These are phyloP conservation scores for Grosmannia penicillata DNA, from an alignment of 2,329 filamentous ascomycete species.

Conservation along the genomic window DNA sequence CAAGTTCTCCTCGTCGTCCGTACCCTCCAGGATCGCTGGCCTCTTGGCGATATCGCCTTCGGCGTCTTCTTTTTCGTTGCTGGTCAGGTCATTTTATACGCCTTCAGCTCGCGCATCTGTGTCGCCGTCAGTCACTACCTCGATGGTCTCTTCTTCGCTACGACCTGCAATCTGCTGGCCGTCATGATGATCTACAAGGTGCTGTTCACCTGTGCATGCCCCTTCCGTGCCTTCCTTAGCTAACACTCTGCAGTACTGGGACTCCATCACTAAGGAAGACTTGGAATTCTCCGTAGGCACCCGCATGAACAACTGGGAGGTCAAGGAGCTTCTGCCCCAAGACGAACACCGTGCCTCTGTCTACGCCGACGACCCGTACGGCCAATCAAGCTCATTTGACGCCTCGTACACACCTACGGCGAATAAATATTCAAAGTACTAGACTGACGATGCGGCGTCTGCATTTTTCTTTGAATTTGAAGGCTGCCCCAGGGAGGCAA, in stretches of 20 bases:
- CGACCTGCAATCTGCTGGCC: slow-evolving; percentile 78
- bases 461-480: too few species aligned
- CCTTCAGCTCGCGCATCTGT: slow-evolving; percentile 76
- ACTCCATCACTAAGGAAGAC: slow-evolving; percentile 96
- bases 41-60: slow-evolving; percentile 79
- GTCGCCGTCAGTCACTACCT: slow-evolving; percentile 76
- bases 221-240: not conserved
- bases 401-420: slow-evolving; percentile 30
- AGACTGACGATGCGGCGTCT: not conserved
- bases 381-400: slow-evolving; percentile 39
- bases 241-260: slow-evolving; percentile 70
- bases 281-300: slow-evolving; percentile 95
- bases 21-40: slow-evolving; percentile 91
- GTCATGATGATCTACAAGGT: slow-evolving; percentile 99
- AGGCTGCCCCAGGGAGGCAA: too few species aligned
- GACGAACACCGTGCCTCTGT: slow-evolving; percentile 62
- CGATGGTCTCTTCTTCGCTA: slow-evolving; percentile 88
- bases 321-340: slow-evolving; percentile 77
- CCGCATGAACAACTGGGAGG: slow-evolving; percentile 94
- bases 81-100: slow-evolving; percentile 87
- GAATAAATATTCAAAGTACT: slow-evolving; percentile 33
- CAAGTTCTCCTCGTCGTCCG: slow-evolving; percentile 79
- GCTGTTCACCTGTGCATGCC: slow-evolving; percentile 7
- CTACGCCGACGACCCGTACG: slow-evolving; percentile 55
- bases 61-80: slow-evolving; percentile 83